A percentile compares a stretch with the other conserved stretches of the same genome.
Conservation (phyloP, 495 filamentous ascomycete species). For the Patellaria atrata region DNA sequence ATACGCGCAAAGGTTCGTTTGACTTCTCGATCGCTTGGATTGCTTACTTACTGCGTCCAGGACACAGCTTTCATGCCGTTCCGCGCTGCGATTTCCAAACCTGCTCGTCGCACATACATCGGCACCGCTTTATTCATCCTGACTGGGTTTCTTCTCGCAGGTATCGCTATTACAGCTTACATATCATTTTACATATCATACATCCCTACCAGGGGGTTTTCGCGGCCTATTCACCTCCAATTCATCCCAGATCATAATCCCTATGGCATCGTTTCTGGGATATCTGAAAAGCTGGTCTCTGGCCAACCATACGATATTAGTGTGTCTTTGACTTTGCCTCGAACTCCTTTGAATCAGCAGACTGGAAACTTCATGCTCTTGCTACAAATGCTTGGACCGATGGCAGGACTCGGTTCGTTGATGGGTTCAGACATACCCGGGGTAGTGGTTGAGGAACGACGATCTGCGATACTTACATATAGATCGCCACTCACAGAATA, state of each 20-base stretch:
- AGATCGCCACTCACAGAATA: conserved; percentile 42
- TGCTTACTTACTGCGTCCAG: too few species aligned
- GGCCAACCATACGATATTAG: conserved; percentile 50
- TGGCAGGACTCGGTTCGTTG: conserved; percentile 2
- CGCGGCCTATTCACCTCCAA: conserved; percentile 61
- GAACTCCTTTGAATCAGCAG: conserved; percentile 41
- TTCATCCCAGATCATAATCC: conserved; percentile 48
- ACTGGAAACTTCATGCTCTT: conserved; percentile 90
- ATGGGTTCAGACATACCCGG: conserved; percentile 8
- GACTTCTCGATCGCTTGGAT: too few species aligned
- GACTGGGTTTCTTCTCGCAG: conserved; percentile 44
- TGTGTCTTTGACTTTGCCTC: conserved; percentile 44
- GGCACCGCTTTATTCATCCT: conserved; percentile 48
- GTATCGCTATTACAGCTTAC: conserved; percentile 52
- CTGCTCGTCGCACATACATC: conserved; percentile 63
- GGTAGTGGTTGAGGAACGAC: conserved; percentile 33
- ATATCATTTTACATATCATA: conserved; percentile 66
- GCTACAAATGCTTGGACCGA: conserved; percentile 43
- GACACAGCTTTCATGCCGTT: too few species aligned
- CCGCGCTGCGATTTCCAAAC: too few species aligned
- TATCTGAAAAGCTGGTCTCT: conserved; percentile 27
- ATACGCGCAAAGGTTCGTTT: too few species aligned
- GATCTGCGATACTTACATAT: conserved; percentile 56
- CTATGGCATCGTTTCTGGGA: conserved; percentile 34
- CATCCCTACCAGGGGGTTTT: conserved; percentile 55